Conservation (phyloP, 1,139 yeast genomes). For the Pichia sp. region DNA sequence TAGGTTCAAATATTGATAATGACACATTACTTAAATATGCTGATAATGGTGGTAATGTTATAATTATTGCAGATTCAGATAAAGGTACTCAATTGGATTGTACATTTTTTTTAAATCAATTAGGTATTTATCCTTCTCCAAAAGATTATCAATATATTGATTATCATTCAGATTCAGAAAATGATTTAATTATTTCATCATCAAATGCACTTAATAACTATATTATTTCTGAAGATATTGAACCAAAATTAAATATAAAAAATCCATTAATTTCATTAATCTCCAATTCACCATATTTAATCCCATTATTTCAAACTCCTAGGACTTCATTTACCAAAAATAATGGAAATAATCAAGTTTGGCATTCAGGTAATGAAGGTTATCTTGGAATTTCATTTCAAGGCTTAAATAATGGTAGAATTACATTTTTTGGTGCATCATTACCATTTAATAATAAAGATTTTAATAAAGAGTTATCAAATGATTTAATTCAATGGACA, state of each 20-base stretch:
- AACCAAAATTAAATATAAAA: conserved; percentile 1
- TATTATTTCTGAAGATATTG: conserved; percentile 15
- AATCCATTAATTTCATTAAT: conserved; percentile 50
- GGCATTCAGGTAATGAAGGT: conserved; percentile 85
- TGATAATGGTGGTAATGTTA: conserved; percentile 65
- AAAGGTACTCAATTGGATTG: conserved; percentile 63
- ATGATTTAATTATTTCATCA: neutral
- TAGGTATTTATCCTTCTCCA: conserved; percentile 84
- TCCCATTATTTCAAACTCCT: conserved; percentile 69
- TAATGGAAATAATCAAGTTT: conserved; percentile 30
- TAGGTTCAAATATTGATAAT: conserved; percentile 30
- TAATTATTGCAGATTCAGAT: conserved; percentile 49
- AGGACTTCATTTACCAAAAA: conserved; percentile 55
- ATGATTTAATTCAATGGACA: conserved; percentile 64
- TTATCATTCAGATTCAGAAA: conserved; percentile 40
- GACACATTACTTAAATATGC: conserved; percentile 48
- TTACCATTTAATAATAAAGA: conserved; percentile 39
- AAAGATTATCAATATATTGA: conserved; percentile 62
- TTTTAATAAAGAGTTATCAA: conserved; percentile 7
- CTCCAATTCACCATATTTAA: conserved; percentile 53
- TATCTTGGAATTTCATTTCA: conserved; percentile 77
- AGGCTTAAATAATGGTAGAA: conserved; percentile 72
- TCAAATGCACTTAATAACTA: conserved; percentile 16
- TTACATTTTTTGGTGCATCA: conserved; percentile 71
- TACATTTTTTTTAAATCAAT: conserved; percentile 63